Percentiles rank a stretch among this genome's conserved stretches.
Conservation (phyloP, 192 early-diverging fungal genomes). For the Podila clonocystis region DNA sequence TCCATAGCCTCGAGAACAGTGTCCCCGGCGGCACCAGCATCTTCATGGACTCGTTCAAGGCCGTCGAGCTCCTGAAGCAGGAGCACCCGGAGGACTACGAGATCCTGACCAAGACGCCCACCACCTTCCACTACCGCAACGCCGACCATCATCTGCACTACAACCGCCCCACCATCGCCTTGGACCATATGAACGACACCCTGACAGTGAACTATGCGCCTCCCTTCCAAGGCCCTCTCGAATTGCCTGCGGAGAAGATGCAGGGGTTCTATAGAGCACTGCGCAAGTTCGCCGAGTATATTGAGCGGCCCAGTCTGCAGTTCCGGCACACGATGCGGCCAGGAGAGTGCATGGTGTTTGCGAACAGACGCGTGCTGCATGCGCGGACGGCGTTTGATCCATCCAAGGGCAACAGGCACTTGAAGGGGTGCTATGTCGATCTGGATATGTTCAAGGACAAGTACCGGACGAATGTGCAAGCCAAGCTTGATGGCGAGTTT, state of each 20-base stretch:
- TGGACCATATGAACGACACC: constrained; percentile 46
- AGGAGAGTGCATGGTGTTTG: constrained; percentile 80
- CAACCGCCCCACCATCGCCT: constrained; percentile 71
- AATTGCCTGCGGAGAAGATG: constrained; percentile 52
- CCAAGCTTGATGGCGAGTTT: constrained; percentile 14
- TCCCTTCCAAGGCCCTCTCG: constrained; percentile 85
- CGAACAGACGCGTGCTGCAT: constrained; percentile 83
- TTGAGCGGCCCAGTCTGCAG: constrained; percentile 65
- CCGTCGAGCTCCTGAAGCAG: constrained; percentile 68
- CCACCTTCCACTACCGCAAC: constrained; percentile 86
- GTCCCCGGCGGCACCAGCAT: constrained; percentile 78
- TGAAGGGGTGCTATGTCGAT: constrained; percentile 75
- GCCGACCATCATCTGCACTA: constrained; percentile 79
- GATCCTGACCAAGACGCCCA: constrained; percentile 63
- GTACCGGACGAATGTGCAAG: constrained; percentile 29
- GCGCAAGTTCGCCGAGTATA: constrained; percentile 63
- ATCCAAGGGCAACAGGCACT: constrained; percentile 72
- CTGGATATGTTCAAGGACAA: constrained; percentile 70
- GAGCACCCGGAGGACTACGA: constrained; percentile 68
- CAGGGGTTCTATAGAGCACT: constrained; percentile 74
- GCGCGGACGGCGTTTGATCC: constrained; percentile 80
- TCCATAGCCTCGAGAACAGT: constrained; percentile 81
- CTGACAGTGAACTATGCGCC: constrained; percentile 80
- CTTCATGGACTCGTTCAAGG: constrained; percentile 79
- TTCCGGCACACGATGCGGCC: constrained; percentile 70